Base-by-base conservation (phyloP, 805 yeast species). In the Candida incommunis region DNA sequence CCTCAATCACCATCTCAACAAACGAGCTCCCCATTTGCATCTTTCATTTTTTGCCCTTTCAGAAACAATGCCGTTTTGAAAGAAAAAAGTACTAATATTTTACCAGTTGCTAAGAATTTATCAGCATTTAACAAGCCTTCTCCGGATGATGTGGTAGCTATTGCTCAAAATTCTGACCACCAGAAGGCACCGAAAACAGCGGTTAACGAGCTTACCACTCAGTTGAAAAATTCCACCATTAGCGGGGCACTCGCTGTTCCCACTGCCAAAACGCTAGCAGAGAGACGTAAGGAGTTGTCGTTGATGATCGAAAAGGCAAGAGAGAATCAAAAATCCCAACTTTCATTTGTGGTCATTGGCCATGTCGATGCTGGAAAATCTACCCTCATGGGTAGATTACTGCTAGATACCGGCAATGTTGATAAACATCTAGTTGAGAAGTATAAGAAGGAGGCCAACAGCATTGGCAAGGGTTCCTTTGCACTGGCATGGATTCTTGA, bases 321-420 rank as follows among this genome's bases (percentile, higher is more conserved):
- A 27, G 47, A 41, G 16, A 37, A 50, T 3, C 45, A 51, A 44
- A 78, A 77, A 52, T 82, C 83, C 1, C 72, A 68, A 45, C 63
- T 78, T 43, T 74, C 82, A n/a, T 81, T 81, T 54, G 87, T 82
- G 26, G 86, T 83, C 3, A 80, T 83, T 51, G 92, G 94, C 9
- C 94, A 83, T 59, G 90, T 83, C 4, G 94, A 83, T 60, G 84
- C 90, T 0, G 94, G 94, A 15, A 83, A 83, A 55, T 80, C 87
- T 2, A 83, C 94, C 1, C 66, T 83, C 43, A 75, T 82, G 74
- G 94, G 94, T 4, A 62, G 92, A 41, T 59, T 83, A 31, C 59
- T 83, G 35, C 77, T 74, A 48, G 90, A 82, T 53, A 60, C 74
- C 23, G 81, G 82, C 4, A 76, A 77, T 2, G 77, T 83, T 3